Base-by-base conservation (phyloP, 2,329 filamentous ascomycete species). In the Exophiala xenobiotica region DNA sequence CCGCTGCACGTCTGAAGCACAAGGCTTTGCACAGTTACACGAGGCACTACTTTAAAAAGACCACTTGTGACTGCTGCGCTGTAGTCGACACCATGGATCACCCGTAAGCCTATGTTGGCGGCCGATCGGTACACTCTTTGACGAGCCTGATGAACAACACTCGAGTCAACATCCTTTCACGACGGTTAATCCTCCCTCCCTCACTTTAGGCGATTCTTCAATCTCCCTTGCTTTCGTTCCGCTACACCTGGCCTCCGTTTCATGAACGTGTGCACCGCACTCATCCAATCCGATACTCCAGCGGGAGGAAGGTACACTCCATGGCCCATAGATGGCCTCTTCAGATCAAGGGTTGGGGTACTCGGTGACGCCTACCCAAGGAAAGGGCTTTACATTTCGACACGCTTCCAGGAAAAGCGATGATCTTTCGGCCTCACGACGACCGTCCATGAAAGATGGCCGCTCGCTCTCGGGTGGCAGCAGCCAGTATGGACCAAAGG, bases 401-500 rank as follows among this genome's bases (percentile, higher is more conserved):
- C 60, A 61, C 51, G 42, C 29, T 41, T 58, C 59, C 14, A 39
- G 60, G 26, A 62, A 58, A 43, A 62, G 60, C 33, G 60, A 70
- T 58, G 69, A 68, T 61, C 73, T 76, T 45, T 67, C 71, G 23
- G 60, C 66, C 24, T 54, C 44, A 23, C 45, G 47, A 16, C 46
- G 54, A 33, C 57, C 60, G n/a, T 53, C 56, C 3, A 68, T 68
- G 60, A 76, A 75, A 70, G 76, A 79, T 71, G 75, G 72, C 56
- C 76, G 81, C 45, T 80, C 81, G n/a, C 68, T 77, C 40, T 82
- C 81, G 35, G 73, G 75, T 49, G 71, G 76, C 54, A 76, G 76
- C 64, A 77, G 82, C 62, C 85, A 82, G 49, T 87, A 83, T 67
- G 82, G 78, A 42, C 80, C 84, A 14, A 82, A 54, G 87, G 46